A percentile compares a stretch with the other conserved stretches of the same genome.
These are phyloP conservation scores for Hypoxylon sp. DNA, from an alignment of 2,329 filamentous ascomycete species.

Conservation along the genomic window DNA sequence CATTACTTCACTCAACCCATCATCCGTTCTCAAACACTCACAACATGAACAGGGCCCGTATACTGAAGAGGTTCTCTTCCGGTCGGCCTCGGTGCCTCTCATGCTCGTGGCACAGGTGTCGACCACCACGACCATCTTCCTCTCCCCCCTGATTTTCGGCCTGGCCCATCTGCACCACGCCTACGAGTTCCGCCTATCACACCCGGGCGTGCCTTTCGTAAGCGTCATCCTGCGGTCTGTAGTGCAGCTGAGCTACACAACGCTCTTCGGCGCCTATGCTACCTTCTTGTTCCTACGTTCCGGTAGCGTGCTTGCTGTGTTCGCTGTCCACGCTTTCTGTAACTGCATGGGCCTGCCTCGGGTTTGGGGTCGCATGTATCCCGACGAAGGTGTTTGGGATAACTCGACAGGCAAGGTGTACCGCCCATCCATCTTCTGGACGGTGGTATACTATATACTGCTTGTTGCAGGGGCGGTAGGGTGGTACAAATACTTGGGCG, in stretches of 20 bases:
- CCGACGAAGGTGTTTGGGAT: conserved; percentile 40
- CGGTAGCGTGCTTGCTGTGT: conserved; percentile 78
- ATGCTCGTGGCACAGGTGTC: conserved; percentile 75
- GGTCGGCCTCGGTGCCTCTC: conserved; percentile 83
- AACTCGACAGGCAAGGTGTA: conserved; percentile 38
- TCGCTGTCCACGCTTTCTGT: conserved; percentile 85
- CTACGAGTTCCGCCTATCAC: conserved; percentile 87
- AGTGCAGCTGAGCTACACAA: conserved; percentile 89
- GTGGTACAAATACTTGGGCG: conserved; percentile 77
- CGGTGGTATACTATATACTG: conserved; percentile 78
- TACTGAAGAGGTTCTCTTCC: conserved; percentile 94
- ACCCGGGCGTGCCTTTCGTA: conserved; percentile 71
- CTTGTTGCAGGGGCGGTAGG: conserved; percentile 73
- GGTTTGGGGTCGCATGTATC: conserved; percentile 80
- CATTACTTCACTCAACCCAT: neutral
- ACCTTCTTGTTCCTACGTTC: conserved; percentile 89
- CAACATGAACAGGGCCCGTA: conserved; percentile 70
- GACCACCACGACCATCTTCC: conserved; percentile 71
- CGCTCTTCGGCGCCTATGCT: conserved; percentile 90
- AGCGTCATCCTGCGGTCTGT: conserved; percentile 74
- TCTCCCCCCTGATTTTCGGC: conserved; percentile 88
- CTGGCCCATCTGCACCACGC: conserved; percentile 95
- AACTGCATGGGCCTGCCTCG: conserved; percentile 91
- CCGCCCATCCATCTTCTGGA: conserved; percentile 65
- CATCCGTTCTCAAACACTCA: conserved; percentile 10